Evolutionary conservation across 257 asterid genomes (phyloP), one percentile per base, ranked within the genome.

Genomic region (Ocimum tenuiflorum): DNA sequence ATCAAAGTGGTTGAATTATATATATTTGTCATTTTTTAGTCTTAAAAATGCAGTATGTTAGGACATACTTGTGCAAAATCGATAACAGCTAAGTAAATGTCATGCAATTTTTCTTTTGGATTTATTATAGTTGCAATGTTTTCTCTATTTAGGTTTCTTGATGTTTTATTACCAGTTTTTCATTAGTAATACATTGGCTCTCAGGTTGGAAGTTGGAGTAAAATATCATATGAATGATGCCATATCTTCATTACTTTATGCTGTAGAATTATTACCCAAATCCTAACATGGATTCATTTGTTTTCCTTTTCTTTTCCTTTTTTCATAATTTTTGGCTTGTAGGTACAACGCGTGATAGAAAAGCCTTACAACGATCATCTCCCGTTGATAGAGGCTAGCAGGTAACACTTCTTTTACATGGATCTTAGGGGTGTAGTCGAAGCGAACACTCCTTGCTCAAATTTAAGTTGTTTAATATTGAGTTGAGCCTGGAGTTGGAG

Each of bases 301-400:
- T 27, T 27, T 27, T 27, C 31, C 31, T 29, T 20, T 7, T 29
- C 3, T 18, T 10, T 59, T 7, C 27, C 0, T 49, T 64, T 24
- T 3, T 72, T 33, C 65, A 8, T 10, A 11, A 38, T 38, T 38
- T 6, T 68, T 56, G 76, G 56, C 76, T 77, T 74, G 48, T 88
- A 94, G 99, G 99, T 94, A 38, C 70, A 83, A 71, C 77, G 88
- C 71, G 97, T 90, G 64, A 77, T 88, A 72, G 97, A 94, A 82
- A 94, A 90, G 85, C 99, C 97, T 72, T 78, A 88, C 74, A 94
- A 94, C 35, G 97, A 94, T 76, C 95, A 90, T 80, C 99, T 94
- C 66, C 91, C 99, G 3, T 78, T 94, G 87, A 83, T 94, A 70
- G 97, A 94, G 80, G 99, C 99, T 73, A 90, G 99, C 95, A 90